A percentile compares a stretch with the other conserved stretches of the same genome.
phyloP scores from a whole-genome alignment of 1,284 basidiomycete species.

The Cystobasidium slooffiae region DNA sequence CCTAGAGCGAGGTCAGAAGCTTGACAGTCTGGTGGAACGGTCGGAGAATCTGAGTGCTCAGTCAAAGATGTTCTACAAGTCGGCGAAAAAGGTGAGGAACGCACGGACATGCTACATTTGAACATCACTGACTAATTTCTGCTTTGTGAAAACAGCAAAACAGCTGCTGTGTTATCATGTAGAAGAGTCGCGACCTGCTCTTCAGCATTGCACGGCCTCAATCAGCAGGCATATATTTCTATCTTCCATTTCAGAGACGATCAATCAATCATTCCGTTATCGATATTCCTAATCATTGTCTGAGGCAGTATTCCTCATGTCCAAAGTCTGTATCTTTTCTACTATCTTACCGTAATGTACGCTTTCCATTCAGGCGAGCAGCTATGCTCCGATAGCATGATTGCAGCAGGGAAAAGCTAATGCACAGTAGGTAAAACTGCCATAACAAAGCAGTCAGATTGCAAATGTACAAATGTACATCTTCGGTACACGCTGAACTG shows the following conservation, averaged over 20 bases:
- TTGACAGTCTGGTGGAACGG: slow-evolving; percentile 94
- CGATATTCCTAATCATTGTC: background rate
- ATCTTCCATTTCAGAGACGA: background rate
- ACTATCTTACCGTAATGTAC: slow-evolving; percentile 5
- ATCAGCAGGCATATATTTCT: background rate
- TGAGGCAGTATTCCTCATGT: background rate
- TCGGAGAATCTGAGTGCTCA: slow-evolving; percentile 81
- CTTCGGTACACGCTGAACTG: no score
- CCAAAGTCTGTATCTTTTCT: slow-evolving; percentile 1
- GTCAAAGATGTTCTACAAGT: slow-evolving; percentile 75
- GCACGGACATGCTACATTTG: background rate
- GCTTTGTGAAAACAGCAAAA: slow-evolving; percentile 64
- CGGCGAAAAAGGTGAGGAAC: slow-evolving; percentile 77
- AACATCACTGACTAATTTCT: slow-evolving; percentile 24
- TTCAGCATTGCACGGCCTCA: background rate
- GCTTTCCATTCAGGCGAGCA: background rate
- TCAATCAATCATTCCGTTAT: background rate
- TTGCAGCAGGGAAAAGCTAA: background rate
- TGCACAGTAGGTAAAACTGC: background rate
- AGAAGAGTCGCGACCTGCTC: slow-evolving; percentile 40
- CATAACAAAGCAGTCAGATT: no score
- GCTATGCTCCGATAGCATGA: background rate
- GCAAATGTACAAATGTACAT: no score
- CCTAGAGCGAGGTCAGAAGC: slow-evolving; percentile 92
- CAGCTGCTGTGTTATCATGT: slow-evolving; percentile 67